These are phyloP conservation scores for Rhododendron kiyosumense DNA, from an alignment of 148 eudicot genomes.

Conservation along the genomic window DNA sequence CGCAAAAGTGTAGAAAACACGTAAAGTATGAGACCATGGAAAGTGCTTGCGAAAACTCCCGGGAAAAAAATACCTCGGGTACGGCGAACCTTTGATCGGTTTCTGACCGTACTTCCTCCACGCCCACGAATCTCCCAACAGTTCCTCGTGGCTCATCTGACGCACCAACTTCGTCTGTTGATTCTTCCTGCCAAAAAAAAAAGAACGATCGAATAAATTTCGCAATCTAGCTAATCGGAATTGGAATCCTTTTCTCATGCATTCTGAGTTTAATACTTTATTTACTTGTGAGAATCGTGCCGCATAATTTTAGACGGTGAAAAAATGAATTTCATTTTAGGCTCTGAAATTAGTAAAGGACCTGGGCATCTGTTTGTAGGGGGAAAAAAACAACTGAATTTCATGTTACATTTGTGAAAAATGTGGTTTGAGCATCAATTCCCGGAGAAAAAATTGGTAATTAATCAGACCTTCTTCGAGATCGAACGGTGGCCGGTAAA, in stretches of 20 bases:
- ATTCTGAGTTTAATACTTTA: background rate
- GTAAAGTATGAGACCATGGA: background rate
- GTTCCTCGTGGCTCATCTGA: constrained; percentile 43
- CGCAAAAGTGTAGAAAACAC: background rate
- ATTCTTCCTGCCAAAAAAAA: constrained; percentile 28
- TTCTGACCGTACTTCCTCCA: constrained; percentile 95
- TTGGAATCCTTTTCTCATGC: background rate
- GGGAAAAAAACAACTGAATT: background rate
- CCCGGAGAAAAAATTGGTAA: background rate
- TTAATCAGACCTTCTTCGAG: constrained; percentile 24
- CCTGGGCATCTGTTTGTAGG: too few relatives aligned
- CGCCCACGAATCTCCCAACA: constrained; percentile 59
- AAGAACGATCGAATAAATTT: background rate
- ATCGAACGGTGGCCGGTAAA: constrained; percentile 7
- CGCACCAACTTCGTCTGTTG: constrained; percentile 37
- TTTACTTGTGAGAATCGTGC: background rate
- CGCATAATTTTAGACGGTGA: background rate
- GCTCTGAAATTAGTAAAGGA: too few relatives aligned
- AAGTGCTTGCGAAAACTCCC: background rate
- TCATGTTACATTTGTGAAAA: background rate
- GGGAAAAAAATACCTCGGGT: constrained; percentile 59
- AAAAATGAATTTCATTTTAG: too few relatives aligned
- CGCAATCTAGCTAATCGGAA: background rate
- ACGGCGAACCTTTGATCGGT: constrained; percentile 85
- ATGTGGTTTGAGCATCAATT: background rate